Percentiles rank a stretch among this genome's conserved stretches.
Evolutionary conservation across 2,329 filamentous ascomycete species (phyloP).

Genomic region (Neonectria coccinea): DNA sequence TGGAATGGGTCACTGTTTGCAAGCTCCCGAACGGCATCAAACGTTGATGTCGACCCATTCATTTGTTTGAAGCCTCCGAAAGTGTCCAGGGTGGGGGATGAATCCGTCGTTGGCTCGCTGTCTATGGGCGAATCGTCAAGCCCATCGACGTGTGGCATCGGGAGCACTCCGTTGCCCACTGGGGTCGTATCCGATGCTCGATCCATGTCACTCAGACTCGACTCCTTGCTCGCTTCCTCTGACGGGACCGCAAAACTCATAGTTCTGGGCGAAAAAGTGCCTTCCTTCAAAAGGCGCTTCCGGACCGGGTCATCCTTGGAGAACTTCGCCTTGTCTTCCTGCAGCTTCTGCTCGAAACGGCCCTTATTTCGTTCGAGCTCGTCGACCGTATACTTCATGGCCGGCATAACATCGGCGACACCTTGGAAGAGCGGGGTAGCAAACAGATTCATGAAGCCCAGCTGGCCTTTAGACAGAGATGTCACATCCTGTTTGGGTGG

Average conservation of each 20-base stretch:
- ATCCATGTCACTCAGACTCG: slow-evolving; percentile 35
- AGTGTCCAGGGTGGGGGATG: slow-evolving; percentile 39
- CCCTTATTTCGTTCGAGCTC: slow-evolving; percentile 83
- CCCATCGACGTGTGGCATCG: slow-evolving; percentile 41
- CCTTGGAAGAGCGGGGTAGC: slow-evolving; percentile 91
- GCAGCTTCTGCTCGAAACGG: slow-evolving; percentile 77
- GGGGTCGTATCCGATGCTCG: slow-evolving; percentile 37
- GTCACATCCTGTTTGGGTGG: slow-evolving; percentile 85
- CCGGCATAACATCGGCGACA: slow-evolving; percentile 86
- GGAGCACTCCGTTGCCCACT: slow-evolving; percentile 38
- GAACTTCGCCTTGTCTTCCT: slow-evolving; percentile 68
- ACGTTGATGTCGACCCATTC: slow-evolving; percentile 58
- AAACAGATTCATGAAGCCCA: slow-evolving; percentile 97
- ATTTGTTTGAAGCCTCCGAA: slow-evolving; percentile 54
- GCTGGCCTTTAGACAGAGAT: slow-evolving; percentile 87
- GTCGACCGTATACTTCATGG: slow-evolving; percentile 84
- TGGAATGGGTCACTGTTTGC: slow-evolving; percentile 64
- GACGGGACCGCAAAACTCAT: slow-evolving; percentile 54
- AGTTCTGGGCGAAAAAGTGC: slow-evolving; percentile 59
- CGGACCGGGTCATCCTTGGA: slow-evolving; percentile 53
- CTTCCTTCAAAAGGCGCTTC: slow-evolving; percentile 53
- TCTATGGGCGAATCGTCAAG: slow-evolving; percentile 45
- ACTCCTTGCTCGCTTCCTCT: slow-evolving; percentile 42
- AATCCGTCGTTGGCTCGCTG: slow-evolving; percentile 45
- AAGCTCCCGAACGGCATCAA: slow-evolving; percentile 61